These are phyloP conservation scores for Globisporangium sylvaticum DNA, from an alignment of 352 stramenopile genomes.

Conservation along the genomic window DNA sequence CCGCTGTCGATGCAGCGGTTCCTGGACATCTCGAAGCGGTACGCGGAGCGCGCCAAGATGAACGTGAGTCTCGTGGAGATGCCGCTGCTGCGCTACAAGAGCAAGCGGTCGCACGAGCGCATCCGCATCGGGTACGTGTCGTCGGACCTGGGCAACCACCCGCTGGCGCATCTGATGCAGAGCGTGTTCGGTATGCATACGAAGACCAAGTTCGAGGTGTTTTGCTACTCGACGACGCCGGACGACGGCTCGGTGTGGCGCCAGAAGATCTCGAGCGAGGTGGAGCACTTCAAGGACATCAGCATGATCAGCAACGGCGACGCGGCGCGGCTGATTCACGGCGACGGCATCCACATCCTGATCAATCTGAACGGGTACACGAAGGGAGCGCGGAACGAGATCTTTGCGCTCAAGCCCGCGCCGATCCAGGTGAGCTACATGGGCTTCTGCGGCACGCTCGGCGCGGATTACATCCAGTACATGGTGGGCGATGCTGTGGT, in stretches of 20 bases:
- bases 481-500: constrained; percentile 86
- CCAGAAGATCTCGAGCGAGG: constrained; percentile 72
- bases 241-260: constrained; percentile 84
- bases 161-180: constrained; percentile 89
- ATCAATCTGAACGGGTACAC: constrained; percentile 94
- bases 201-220: constrained; percentile 83
- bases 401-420: constrained; percentile 89
- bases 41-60: constrained; percentile 80
- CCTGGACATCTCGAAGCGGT: constrained; percentile 70
- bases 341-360: constrained; percentile 87
- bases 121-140: constrained; percentile 89
- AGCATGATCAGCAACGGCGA: constrained; percentile 58
- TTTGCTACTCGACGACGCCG: constrained; percentile 82
- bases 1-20: constrained; percentile 76
- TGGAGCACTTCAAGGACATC: constrained; percentile 89
- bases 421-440: constrained; percentile 90
- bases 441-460: constrained; percentile 89
- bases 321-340: constrained; percentile 74
- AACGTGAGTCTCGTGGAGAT: constrained; percentile 87
- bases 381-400: constrained; percentile 89
- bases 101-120: constrained; percentile 59
- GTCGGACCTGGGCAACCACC: constrained; percentile 91
- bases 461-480: constrained; percentile 92
- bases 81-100: constrained; percentile 61
- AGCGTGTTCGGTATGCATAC: constrained; percentile 90